Base-by-base conservation (phyloP, 1,139 yeast genomes). In the Yarrowia galli region DNA sequence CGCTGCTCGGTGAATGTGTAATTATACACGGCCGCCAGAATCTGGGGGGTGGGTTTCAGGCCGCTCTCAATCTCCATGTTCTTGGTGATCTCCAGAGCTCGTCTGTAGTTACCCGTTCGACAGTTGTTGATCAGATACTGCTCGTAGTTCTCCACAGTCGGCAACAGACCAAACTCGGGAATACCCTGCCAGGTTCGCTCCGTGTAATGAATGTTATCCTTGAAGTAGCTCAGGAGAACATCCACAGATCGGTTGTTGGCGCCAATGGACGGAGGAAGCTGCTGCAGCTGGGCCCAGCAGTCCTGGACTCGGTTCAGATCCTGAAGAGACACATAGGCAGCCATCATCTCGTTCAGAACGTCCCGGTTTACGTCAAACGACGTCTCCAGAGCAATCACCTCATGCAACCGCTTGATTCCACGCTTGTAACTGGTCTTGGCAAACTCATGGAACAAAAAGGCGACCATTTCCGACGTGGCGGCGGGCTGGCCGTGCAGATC, bases 51-150 rank as follows among this genome's bases (percentile, higher is more conserved):
- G 2, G 89, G 79, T 16, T 79, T 79, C 12, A 88, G 75, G 20
- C 87, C 89, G 71, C 83, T 82, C 67, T 85, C 73, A 9, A 70
- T 84, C 38, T 80, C 81, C 79, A 88, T 84, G 56, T 80, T 82
- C 45, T 81, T 80, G 1, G 86, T 81, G 28, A 87, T 77, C 22
- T 80, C 81, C 20, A 88, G 78, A 0, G 96, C 96, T 5, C 85
- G 84, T 36, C 84, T 83, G 48, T 83, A 84, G 65, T 83, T 79
- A 2, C 90, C 93, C 74, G 87, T 87, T 72, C 89, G 89, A 70
- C 91, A 89, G 75, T 89, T 88, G 1, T 95, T 92, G 70, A 89
- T 84, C 61, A 91, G 78, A 71, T 86, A 88, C 74, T 89, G 93
- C 60, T 82, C 82, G 74, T 84, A 84, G 65, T 88, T 83, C n/a